Evolutionary conservation across 352 stramenopile species (phyloP).

Genomic region (Globisporangium cederbergense): DNA sequence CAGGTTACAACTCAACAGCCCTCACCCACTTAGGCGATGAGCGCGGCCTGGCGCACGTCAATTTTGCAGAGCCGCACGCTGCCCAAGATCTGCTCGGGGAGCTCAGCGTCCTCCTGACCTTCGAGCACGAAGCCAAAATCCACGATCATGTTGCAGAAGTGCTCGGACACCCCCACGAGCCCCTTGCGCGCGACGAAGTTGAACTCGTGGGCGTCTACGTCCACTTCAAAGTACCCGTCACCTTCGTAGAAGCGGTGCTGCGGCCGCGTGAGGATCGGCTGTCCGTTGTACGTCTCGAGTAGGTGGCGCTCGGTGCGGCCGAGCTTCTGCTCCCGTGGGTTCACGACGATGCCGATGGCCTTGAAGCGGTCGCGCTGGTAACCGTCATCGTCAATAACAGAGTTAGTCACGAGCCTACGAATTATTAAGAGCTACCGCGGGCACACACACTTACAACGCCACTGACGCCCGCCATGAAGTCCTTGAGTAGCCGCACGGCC

Average conservation of each 20-base stretch:
- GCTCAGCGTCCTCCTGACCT: constrained; percentile 69
- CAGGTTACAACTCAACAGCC: too few species aligned
- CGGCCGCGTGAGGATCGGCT: constrained; percentile 75
- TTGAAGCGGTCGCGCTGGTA: constrained; percentile 75
- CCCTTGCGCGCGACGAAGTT: constrained; percentile 81
- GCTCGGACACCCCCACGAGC: constrained; percentile 62
- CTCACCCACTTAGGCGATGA: constrained; percentile 26
- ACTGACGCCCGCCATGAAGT: constrained; percentile 36
- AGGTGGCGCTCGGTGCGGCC: constrained; percentile 70
- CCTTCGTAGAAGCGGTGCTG: constrained; percentile 75
- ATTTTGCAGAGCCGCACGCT: constrained; percentile 77
- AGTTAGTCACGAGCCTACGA: not conserved
- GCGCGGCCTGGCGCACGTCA: constrained; percentile 46
- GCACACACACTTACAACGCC: constrained; percentile 22
- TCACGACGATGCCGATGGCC: constrained; percentile 77
- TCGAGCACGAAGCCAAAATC: constrained; percentile 85
- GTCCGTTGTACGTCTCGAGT: constrained; percentile 80
- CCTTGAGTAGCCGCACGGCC: constrained; percentile 47
- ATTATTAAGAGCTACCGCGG: not conserved
- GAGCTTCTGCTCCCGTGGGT: constrained; percentile 65
- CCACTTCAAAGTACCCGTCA: constrained; percentile 77
- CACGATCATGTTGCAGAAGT: constrained; percentile 79
- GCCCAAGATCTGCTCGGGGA: constrained; percentile 76
- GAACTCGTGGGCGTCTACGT: constrained; percentile 81
- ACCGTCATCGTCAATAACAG: not conserved